Conservation (phyloP, 2,329 filamentous ascomycete species). For the Tolypocladium amazonense region DNA sequence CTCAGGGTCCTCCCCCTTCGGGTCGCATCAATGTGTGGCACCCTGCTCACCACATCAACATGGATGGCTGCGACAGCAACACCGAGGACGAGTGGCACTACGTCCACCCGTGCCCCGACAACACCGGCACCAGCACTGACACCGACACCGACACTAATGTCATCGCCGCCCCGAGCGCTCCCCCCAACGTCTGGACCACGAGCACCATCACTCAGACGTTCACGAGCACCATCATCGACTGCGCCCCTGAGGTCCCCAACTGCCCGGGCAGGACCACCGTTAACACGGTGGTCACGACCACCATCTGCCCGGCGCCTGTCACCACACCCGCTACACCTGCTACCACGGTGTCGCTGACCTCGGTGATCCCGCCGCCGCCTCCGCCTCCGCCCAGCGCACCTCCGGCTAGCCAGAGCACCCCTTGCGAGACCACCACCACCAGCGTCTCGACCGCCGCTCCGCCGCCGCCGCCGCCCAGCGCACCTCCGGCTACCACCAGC, state of each 20-base stretch:
- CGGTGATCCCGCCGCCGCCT: background rate
- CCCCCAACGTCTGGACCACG: conserved; percentile 27
- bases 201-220: conserved; percentile 29
- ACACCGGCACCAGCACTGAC: background rate
- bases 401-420: no score
- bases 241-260: conserved; percentile 20
- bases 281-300: conserved; percentile 27
- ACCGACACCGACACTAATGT: background rate
- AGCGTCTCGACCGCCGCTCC: no score
- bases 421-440: no score
- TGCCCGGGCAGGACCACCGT: conserved; percentile 26
- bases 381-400: background rate
- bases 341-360: background rate
- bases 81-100: conserved; percentile 23
- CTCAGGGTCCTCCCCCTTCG: conserved; percentile 10
- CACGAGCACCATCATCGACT: conserved; percentile 27
- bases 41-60: conserved; percentile 23
- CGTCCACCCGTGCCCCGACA: conserved; percentile 19
- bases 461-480: background rate
- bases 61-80: conserved; percentile 24
- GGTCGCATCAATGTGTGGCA: conserved; percentile 23
- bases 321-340: conserved; percentile 6
- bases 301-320: conserved; percentile 31
- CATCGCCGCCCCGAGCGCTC: conserved; percentile 4
- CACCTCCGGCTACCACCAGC: no score